These are phyloP conservation scores for Wickerhamomyces alni DNA, from an alignment of 805 yeast genomes.

Conservation along the genomic window DNA sequence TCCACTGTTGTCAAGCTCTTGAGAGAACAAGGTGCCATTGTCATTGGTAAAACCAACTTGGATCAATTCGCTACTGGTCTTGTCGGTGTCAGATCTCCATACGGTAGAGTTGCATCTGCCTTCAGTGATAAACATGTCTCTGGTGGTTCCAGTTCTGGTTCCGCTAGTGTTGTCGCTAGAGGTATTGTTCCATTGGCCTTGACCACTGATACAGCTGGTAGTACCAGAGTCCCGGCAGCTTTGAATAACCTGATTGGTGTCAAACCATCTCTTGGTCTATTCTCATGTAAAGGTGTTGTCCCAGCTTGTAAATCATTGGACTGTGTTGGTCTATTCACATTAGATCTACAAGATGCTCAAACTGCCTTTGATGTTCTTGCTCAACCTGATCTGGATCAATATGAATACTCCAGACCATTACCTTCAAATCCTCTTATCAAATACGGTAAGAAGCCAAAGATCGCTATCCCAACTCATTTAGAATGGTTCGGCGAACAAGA, in stretches of 20 bases:
- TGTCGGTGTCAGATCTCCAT: slow-evolving; percentile 93
- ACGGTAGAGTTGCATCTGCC: slow-evolving; percentile 81
- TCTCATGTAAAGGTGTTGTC: slow-evolving; percentile 87
- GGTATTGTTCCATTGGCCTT: slow-evolving; percentile 86
- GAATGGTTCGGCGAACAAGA: slow-evolving; percentile 79
- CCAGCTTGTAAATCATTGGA: slow-evolving; percentile 96
- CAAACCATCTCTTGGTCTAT: slow-evolving; percentile 86
- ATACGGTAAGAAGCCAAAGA: slow-evolving; percentile 52
- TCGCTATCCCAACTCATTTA: slow-evolving; percentile 72
- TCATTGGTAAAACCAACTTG: slow-evolving; percentile 89
- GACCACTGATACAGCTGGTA: slow-evolving; percentile 98
- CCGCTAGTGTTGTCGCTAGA: slow-evolving; percentile 85
- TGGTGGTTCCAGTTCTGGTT: slow-evolving; percentile 96
- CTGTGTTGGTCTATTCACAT: slow-evolving; percentile 82
- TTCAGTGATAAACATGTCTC: slow-evolving; percentile 74
- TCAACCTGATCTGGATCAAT: slow-evolving; percentile 56
- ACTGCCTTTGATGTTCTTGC: slow-evolving; percentile 65
- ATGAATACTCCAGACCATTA: slow-evolving; percentile 74
- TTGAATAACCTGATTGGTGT: slow-evolving; percentile 87
- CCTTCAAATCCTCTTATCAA: slow-evolving; percentile 60
- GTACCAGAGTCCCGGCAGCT: slow-evolving; percentile 96
- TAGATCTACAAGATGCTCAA: slow-evolving; percentile 81
- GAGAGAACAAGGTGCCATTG: slow-evolving; percentile 85
- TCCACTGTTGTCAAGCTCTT: slow-evolving; percentile 71
- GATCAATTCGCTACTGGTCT: slow-evolving; percentile 98